Evolutionary conservation across 2,329 filamentous ascomycete genomes (phyloP), one percentile per base, ranked within the genome.

Genomic region (Trichophaea hybrida): DNA sequence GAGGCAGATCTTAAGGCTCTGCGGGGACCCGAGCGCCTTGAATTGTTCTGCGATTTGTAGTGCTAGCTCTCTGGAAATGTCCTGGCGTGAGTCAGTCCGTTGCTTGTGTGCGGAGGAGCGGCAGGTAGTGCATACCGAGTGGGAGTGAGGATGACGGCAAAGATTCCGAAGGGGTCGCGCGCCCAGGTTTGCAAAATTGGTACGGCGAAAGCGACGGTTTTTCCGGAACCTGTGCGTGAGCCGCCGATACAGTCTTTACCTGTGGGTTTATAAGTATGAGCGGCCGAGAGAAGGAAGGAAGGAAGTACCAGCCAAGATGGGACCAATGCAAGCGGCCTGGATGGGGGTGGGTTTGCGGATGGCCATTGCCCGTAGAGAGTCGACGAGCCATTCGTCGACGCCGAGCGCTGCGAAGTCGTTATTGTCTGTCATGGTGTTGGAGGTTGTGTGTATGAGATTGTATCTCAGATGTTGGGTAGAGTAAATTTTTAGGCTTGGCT

Each of bases 31-130:
- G 58, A 98, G 88, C 12, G 93, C 93, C 70, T 88, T 88, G 75
- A 97, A 84, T 72, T 98, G 93, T 74, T 98, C 93, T 71, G 85
- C 94, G 54, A 98, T 96, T 71, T 98, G 93, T 24, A 97, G 79
- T 3, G 93, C 93, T 60, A 98, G 80, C 74, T 98, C 93, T 68
- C 87, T 81, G 60, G 46, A 59, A 31, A 15, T 43, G 40, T 12
- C 17, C 35, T 43, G 15, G 17, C 35, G 17, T 33, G 55, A 43
- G n/a, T 48, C 32, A 24, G 24, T 24, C 24, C 24, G 24, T 24
- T 44, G 15, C 12, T 44, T 12, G 40, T 2, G 12, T 44, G 12
- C 15, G 12, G 12, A 44, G 40, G 40, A 12, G 12, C 12, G 40
- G 32, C 40, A 49, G 40, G 24, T 24, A 24, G 24, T 46, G 66